A percentile compares a stretch with the other conserved stretches of the same genome.
phyloP scores from a whole-genome alignment of 345 rosid species.

The Lenwebbia sp. region DNA sequence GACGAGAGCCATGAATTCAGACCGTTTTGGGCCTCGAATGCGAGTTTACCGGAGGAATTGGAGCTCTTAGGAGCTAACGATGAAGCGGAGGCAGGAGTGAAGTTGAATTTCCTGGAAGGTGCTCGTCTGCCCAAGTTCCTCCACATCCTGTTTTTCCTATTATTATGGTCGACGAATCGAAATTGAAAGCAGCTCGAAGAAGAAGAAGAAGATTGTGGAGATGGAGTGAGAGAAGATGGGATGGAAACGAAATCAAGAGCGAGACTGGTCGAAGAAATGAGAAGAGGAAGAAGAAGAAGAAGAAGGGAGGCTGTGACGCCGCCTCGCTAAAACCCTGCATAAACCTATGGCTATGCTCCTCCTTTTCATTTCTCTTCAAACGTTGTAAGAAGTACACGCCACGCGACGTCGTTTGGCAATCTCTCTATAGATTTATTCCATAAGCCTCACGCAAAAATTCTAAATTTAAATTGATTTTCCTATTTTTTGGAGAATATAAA shows the following conservation, averaged over 20 bases:
- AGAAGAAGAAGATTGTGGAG: not conserved
- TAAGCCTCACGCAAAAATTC: too few species aligned
- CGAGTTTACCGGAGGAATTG: conserved; percentile 1
- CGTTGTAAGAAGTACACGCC: not conserved
- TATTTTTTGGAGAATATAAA: not conserved
- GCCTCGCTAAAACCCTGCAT: conserved; percentile 7
- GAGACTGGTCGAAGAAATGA: not conserved
- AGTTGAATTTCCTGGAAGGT: conserved; percentile 22
- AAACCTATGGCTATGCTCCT: conserved; percentile 2
- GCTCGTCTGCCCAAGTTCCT: conserved; percentile 45
- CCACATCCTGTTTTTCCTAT: conserved; percentile 41
- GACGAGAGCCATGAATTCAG: not conserved
- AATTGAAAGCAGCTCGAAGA: not conserved
- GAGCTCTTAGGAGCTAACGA: not conserved
- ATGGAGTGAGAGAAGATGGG: not conserved
- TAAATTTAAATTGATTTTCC: not conserved
- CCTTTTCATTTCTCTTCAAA: not conserved
- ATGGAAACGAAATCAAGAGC: not conserved
- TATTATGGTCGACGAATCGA: not conserved
- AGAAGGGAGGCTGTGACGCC: not conserved
- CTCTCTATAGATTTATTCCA: too few species aligned
- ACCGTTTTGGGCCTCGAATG: not conserved
- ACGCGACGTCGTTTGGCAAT: not conserved
- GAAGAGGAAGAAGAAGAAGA: not conserved
- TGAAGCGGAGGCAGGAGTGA: not conserved